Base-by-base conservation (phyloP, 257 asterid species). In the Solanum virginianum region DNA sequence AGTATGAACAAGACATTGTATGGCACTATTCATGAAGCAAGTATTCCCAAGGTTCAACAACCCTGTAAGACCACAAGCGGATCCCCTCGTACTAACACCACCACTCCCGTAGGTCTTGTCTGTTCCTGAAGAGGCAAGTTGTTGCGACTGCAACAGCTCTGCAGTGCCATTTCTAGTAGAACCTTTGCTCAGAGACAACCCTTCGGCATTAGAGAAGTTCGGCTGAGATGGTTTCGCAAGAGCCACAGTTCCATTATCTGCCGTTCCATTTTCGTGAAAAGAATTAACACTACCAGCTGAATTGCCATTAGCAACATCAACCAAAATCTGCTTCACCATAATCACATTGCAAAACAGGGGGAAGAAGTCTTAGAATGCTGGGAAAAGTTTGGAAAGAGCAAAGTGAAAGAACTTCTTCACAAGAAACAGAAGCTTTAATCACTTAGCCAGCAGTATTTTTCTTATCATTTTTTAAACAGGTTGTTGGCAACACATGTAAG, bases 1-100 rank as follows among this genome's bases (percentile, higher is more conserved):
- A 49, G 99, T 97, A 86, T 97, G 99, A 83, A 95, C 98, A 45
- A 97, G 98, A 91, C 99, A 97, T 85, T 97, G 99, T 86, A 97
- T 95, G 80, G 99, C 98, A 88, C 98, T 94, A 84, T 97, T 97
- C 99, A 97, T 97, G 86, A 95, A 97, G 91, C 99, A 97, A 84
- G 99, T 97, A 83, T 97, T 97, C 82, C 99, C 99, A 90, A 95
- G 98, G 91, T 97, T 97, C 92, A 94, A 62, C 90, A 97, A 88
- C 68, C 99, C 99, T 88, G 93, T 95, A 88, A 97, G 95, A 86
- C 98, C 99, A 89, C 93, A 92, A 84, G 98, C 80, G 87, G 97
- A 92, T 72, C 99, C 98, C 91, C 99, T 90, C 74, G 99, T 97
- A 88, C 93, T 92, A 89, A 95, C 96, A 85, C 99, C 98, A 85